Evolutionary conservation across 441 rosid species (phyloP).

Genomic region (Francoa sonchifolia): DNA sequence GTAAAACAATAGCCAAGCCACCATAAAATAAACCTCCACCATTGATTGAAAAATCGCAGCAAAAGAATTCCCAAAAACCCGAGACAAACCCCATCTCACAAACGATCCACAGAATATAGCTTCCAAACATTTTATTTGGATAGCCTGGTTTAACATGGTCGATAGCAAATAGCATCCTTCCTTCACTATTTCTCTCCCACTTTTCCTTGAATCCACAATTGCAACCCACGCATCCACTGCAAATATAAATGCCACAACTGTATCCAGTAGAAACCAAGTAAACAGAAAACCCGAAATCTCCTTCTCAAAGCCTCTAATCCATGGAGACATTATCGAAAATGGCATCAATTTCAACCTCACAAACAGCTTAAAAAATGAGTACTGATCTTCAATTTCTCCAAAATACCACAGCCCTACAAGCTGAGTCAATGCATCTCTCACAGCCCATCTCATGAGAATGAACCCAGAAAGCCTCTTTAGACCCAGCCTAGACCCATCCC

Average conservation of each 20-base stretch:
- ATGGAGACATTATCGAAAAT: constrained; percentile 67
- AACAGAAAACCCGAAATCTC: constrained; percentile 80
- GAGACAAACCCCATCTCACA: constrained; percentile 8
- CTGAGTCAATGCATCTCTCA: constrained; percentile 84
- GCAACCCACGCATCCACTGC: constrained; percentile 86
- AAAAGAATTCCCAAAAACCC: background rate
- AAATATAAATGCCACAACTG: constrained; percentile 45
- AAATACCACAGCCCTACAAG: constrained; percentile 82
- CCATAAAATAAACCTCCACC: constrained; percentile 5
- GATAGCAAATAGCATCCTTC: constrained; percentile 76
- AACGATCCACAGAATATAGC: constrained; percentile 68
- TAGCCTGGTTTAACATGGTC: constrained; percentile 56
- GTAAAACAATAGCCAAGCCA: background rate
- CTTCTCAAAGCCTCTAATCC: constrained; percentile 74
- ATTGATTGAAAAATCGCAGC: background rate
- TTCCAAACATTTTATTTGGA: constrained; percentile 68
- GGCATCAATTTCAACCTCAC: constrained; percentile 87
- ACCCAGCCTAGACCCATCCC: constrained; percentile 80
- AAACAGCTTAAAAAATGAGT: constrained; percentile 73
- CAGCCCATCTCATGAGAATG: constrained; percentile 67
- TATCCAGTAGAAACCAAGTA: constrained; percentile 66
- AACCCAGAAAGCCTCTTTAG: constrained; percentile 76
- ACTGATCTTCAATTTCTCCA: constrained; percentile 78
- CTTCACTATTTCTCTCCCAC: constrained; percentile 73
- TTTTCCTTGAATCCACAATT: constrained; percentile 62